Evolutionary conservation across 768 basidiomycete species (phyloP).

Genomic region (Lentinula lateritia): DNA sequence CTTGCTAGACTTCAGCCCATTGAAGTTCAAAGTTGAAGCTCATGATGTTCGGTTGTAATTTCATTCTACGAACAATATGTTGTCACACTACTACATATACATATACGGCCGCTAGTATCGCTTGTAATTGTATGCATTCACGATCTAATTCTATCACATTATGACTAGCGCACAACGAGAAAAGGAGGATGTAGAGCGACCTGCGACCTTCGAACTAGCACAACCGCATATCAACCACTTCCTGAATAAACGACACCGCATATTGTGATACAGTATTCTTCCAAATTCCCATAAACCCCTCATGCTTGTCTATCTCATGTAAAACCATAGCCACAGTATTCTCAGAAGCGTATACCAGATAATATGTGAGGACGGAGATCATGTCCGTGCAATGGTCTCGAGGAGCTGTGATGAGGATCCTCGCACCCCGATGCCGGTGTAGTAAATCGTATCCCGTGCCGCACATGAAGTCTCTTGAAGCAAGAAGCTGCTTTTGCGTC

Average conservation of each 20-base stretch:
- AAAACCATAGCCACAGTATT: constrained; percentile 5
- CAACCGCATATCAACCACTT: constrained; percentile 5
- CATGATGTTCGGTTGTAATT: neutral
- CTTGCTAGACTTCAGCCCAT: neutral
- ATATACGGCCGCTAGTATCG: neutral
- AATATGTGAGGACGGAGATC: constrained; percentile 13
- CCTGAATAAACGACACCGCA: constrained; percentile 11
- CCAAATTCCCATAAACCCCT: constrained; percentile 11
- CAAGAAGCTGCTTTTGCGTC: constrained; percentile 13
- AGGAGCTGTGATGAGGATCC: constrained; percentile 16
- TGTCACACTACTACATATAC: neutral
- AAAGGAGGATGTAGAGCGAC: neutral
- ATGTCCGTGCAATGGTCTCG: constrained; percentile 18
- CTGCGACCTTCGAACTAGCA: neutral
- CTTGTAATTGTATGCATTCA: neutral
- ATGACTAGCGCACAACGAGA: no score
- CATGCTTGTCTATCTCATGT: constrained; percentile 8
- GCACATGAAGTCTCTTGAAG: constrained; percentile 14
- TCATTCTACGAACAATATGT: neutral
- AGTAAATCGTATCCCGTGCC: neutral
- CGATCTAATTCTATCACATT: no score
- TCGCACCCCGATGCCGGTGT: neutral
- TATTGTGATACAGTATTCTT: constrained; percentile 11
- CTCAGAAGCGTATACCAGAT: constrained; percentile 10
- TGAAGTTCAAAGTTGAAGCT: neutral